Evolutionary conservation across 2,329 filamentous ascomycete species (phyloP).

Genomic region (Neocatenulostroma microsporum): DNA sequence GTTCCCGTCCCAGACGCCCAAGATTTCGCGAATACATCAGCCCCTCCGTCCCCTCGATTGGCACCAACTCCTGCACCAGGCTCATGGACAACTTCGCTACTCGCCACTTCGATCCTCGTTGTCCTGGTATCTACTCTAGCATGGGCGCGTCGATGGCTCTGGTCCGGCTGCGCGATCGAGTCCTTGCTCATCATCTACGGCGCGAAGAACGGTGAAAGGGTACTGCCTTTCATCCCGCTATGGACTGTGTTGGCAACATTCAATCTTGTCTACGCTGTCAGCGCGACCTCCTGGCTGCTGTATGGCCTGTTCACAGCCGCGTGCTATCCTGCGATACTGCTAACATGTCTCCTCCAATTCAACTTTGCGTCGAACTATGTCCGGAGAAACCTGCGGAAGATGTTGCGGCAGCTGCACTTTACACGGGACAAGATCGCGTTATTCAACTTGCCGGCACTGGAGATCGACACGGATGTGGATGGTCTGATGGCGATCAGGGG

Average conservation of each 20-base stretch:
- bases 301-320: slow-evolving; percentile 35
- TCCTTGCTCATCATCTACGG: slow-evolving; percentile 20
- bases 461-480: slow-evolving; percentile 48
- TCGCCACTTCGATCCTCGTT: slow-evolving; percentile 12
- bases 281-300: slow-evolving; percentile 47
- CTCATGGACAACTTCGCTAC: too few species aligned
- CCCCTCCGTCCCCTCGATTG: too few species aligned
- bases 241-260: slow-evolving; percentile 42
- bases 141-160: slow-evolving; percentile 21
- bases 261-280: slow-evolving; percentile 42
- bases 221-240: slow-evolving; percentile 39
- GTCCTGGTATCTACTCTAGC: slow-evolving; percentile 12
- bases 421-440: slow-evolving; percentile 45
- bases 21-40: too few species aligned
- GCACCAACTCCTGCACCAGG: too few species aligned
- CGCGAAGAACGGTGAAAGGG: slow-evolving; percentile 25
- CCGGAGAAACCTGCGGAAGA: slow-evolving; percentile 29
- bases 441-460: slow-evolving; percentile 44
- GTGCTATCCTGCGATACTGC: slow-evolving; percentile 37
- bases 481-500: slow-evolving; percentile 48
- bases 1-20: too few species aligned
- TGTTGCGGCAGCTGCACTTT: slow-evolving; percentile 41
- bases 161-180: slow-evolving; percentile 23
- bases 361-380: slow-evolving; percentile 31
- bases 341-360: slow-evolving; percentile 44